Evolutionary conservation across 805 yeast genomes (phyloP).

Genomic region (Lipomyces orientalis): DNA sequence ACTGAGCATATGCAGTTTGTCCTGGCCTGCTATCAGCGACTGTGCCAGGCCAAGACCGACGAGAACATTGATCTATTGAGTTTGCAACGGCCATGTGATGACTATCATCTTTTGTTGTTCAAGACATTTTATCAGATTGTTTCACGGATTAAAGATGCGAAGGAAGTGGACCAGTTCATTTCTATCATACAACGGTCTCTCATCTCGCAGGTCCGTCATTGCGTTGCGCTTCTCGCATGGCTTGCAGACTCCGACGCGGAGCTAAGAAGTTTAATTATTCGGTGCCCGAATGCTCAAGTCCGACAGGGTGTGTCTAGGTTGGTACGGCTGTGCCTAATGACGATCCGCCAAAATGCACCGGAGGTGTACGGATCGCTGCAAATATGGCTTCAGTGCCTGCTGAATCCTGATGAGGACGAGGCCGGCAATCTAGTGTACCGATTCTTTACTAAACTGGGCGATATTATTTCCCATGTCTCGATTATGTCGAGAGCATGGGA

Average conservation of each 20-base stretch:
- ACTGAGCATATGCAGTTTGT: conserved; percentile 27
- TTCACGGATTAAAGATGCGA: conserved; percentile 15
- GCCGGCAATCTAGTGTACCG: background rate
- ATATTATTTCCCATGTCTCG: background rate
- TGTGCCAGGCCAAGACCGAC: conserved; percentile 3
- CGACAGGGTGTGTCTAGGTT: conserved; percentile 19
- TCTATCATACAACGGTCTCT: conserved; percentile 10
- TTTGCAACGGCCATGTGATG: conserved; percentile 3
- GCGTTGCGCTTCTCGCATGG: conserved; percentile 27
- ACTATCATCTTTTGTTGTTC: conserved; percentile 23
- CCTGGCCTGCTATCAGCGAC: conserved; percentile 6
- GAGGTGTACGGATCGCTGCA: conserved; percentile 22
- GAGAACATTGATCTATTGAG: background rate
- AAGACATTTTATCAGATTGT: conserved; percentile 26
- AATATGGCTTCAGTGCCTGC: conserved; percentile 14
- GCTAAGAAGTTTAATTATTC: conserved; percentile 17
- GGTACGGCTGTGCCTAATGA: conserved; percentile 10
- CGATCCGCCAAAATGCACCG: conserved; percentile 11
- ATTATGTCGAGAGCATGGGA: conserved; percentile 25
- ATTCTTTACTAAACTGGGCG: background rate
- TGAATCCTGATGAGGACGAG: background rate
- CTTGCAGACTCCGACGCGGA: conserved; percentile 10
- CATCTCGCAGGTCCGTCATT: background rate
- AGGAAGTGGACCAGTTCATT: conserved; percentile 13
- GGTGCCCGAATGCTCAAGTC: conserved; percentile 25